These are phyloP conservation scores for Striga hermonthica DNA, from an alignment of 305 asterid genomes.

Conservation along the genomic window DNA sequence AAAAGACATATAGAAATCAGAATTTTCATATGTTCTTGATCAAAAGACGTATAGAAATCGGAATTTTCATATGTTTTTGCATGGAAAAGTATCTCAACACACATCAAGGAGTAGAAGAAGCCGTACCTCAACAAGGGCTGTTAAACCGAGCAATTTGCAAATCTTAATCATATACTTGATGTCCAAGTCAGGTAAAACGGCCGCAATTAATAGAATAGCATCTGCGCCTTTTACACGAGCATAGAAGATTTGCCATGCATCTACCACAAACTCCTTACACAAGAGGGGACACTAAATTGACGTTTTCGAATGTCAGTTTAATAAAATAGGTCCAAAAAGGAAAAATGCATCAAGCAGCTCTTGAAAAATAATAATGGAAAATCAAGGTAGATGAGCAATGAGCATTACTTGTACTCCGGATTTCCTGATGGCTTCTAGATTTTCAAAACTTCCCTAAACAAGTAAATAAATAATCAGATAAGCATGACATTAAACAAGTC, in stretches of 20 bases:
- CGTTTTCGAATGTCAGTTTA: conserved; percentile 29
- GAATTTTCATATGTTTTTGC: conserved; percentile 9
- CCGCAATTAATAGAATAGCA: conserved; percentile 84
- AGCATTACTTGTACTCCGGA: conserved; percentile 64
- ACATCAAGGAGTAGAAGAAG: conserved; percentile 21
- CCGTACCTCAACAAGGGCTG: conserved; percentile 77
- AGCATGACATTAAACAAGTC: conserved; percentile 1
- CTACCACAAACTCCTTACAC: conserved; percentile 81
- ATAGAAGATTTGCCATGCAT: conserved; percentile 82
- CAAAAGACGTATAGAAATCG: background rate
- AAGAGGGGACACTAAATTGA: conserved; percentile 83
- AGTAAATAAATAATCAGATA: background rate
- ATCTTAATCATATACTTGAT: conserved; percentile 78
- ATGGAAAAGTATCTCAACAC: background rate
- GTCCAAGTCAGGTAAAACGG: conserved; percentile 76
- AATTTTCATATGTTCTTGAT: conserved; percentile 6
- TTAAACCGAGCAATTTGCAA: conserved; percentile 73
- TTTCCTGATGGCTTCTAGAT: conserved; percentile 65
- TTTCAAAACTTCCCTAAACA: conserved; percentile 76
- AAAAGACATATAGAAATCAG: background rate
- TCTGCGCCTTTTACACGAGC: conserved; percentile 90
- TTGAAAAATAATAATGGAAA: conserved; percentile 11
- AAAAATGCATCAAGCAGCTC: background rate
- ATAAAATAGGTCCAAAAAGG: conserved; percentile 19
- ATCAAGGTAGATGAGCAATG: background rate